Conservation (phyloP, 306 rosid genomes). For the Hippophae gyantsensis region DNA sequence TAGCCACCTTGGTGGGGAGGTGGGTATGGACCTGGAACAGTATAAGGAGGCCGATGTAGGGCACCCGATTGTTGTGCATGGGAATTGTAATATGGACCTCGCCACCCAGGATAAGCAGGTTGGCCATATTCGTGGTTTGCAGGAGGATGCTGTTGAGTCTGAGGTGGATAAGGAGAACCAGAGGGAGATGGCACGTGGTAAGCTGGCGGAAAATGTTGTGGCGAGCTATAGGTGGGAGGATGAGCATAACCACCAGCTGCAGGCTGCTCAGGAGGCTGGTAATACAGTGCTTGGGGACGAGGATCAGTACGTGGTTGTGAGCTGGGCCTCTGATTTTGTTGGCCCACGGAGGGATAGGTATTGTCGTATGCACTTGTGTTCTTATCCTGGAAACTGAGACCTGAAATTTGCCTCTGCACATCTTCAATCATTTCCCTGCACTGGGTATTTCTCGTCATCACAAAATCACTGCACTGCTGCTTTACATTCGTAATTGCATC, state of each 20-base stretch:
- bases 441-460: constrained; percentile 95
- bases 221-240: constrained; percentile 45
- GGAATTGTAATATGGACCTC: constrained; percentile 72
- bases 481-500: constrained; percentile 88
- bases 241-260: constrained; percentile 44
- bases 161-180: constrained; percentile 50
- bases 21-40: constrained; percentile 62
- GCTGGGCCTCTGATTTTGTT: constrained; percentile 52
- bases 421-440: constrained; percentile 95
- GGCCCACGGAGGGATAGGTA: constrained; percentile 47
- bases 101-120: constrained; percentile 98
- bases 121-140: constrained; percentile 74
- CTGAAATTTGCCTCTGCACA: constrained; percentile 84
- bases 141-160: constrained; percentile 57
- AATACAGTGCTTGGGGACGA: constrained; percentile 57
- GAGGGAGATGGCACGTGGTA: constrained; percentile 54
- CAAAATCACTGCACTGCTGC: constrained; percentile 94
- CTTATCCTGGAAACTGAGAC: constrained; percentile 85
- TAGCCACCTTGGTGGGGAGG: constrained; percentile 86
- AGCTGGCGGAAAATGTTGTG: constrained; percentile 53
- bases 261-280: constrained; percentile 64
- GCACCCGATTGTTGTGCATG: constrained; percentile 64
- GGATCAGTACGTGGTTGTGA: constrained; percentile 50
- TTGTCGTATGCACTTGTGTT: constrained; percentile 34
- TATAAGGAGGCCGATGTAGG: constrained; percentile 76